These are phyloP conservation scores for Microsporum audouinii DNA, from an alignment of 2,329 filamentous ascomycete genomes.

Conservation along the genomic window DNA sequence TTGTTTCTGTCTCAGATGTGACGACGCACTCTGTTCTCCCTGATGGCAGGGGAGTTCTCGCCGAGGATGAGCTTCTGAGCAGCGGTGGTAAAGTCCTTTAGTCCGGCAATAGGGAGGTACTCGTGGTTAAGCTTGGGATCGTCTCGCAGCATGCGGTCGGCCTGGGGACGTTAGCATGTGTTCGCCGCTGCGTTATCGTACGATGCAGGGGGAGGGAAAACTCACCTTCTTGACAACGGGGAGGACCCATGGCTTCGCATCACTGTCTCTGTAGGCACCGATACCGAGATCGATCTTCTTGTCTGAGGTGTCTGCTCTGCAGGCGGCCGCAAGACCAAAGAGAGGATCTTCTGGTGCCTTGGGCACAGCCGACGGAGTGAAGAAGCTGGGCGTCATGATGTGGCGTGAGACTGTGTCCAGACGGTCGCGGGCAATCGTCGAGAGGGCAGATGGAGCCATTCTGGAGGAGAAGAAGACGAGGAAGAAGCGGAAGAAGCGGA, in stretches of 20 bases:
- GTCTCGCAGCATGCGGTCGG: conserved; percentile 75
- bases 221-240: conserved; percentile 88
- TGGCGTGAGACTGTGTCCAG: conserved; percentile 14
- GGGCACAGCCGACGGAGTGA: conserved; percentile 65
- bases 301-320: conserved; percentile 59
- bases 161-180: conserved; percentile 42
- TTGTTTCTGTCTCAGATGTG: background rate
- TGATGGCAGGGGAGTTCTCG: conserved; percentile 63
- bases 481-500: background rate
- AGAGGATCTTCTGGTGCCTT: conserved; percentile 90
- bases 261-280: conserved; percentile 88
- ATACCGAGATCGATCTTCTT: conserved; percentile 92
- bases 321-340: conserved; percentile 85
- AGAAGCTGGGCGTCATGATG: conserved; percentile 37
- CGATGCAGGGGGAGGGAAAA: background rate
- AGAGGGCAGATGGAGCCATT: background rate
- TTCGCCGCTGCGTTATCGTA: background rate
- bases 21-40: conserved; percentile 60
- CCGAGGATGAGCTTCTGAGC: conserved; percentile 86
- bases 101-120: conserved; percentile 90
- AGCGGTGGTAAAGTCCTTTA: conserved; percentile 73
- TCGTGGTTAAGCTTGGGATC: conserved; percentile 93
- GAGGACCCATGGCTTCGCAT: conserved; percentile 93
- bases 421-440: conserved; percentile 10
- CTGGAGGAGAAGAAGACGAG: background rate